Percentiles rank a stretch among this genome's conserved stretches.
phyloP scores from a whole-genome alignment of 352 stramenopile genomes.

The Pythium apleroticum region DNA sequence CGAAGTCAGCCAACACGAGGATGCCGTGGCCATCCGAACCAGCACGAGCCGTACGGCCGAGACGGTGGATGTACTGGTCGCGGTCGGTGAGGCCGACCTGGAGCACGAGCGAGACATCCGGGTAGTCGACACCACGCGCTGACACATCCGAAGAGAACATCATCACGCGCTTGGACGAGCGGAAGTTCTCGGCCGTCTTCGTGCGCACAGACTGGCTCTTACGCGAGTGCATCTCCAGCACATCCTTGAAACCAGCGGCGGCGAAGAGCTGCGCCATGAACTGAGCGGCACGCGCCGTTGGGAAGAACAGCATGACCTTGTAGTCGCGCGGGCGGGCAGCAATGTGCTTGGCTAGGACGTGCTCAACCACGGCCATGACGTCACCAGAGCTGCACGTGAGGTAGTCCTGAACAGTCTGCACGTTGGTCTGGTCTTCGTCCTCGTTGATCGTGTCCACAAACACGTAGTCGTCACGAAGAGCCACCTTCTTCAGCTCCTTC shows the following conservation, averaged over 20 bases:
- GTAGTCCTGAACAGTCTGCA: slow-evolving; percentile 86
- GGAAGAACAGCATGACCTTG: slow-evolving; percentile 97
- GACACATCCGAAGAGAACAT: slow-evolving; percentile 96
- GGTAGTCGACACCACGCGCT: slow-evolving; percentile 95
- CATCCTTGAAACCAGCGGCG: slow-evolving; percentile 54
- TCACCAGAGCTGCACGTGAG: slow-evolving; percentile 70
- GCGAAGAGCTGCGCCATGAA: slow-evolving; percentile 92
- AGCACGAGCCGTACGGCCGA: slow-evolving; percentile 92
- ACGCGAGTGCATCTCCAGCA: slow-evolving; percentile 96
- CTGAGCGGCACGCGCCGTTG: slow-evolving; percentile 83
- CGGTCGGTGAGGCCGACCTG: slow-evolving; percentile 84
- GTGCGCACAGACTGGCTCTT: slow-evolving; percentile 92
- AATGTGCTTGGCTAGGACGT: slow-evolving; percentile 74
- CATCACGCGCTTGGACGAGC: slow-evolving; percentile 78
- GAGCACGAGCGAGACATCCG: slow-evolving; percentile 89
- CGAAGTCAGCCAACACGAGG: slow-evolving; percentile 85
- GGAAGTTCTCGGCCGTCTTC: slow-evolving; percentile 89
- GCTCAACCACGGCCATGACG: slow-evolving; percentile 70
- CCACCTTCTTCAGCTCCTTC: slow-evolving; percentile 84
- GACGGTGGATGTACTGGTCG: slow-evolving; percentile 95
- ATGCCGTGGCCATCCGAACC: slow-evolving; percentile 85
- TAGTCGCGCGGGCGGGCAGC: slow-evolving; percentile 56
- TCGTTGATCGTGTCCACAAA: slow-evolving; percentile 94
- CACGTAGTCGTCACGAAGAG: slow-evolving; percentile 82
- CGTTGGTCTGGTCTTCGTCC: slow-evolving; percentile 89